Evolutionary conservation across 2,329 filamentous ascomycete genomes (phyloP).

Genomic region (Aspergillus sergii): DNA sequence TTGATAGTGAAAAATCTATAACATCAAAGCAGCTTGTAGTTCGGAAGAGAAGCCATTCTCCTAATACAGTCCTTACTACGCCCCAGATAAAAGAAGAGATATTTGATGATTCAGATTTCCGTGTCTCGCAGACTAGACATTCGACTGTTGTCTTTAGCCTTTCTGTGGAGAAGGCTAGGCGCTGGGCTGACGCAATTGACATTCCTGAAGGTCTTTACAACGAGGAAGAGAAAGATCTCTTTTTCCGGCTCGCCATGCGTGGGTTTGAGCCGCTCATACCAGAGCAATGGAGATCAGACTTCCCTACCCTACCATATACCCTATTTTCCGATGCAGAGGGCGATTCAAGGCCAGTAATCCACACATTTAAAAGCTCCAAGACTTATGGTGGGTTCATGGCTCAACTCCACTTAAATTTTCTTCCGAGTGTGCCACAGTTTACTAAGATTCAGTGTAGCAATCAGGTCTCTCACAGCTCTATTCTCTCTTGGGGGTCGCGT

Average conservation of each 20-base stretch:
- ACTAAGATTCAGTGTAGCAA: conserved; percentile 38
- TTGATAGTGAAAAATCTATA: neutral
- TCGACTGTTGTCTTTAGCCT: conserved; percentile 30
- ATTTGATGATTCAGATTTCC: conserved; percentile 14
- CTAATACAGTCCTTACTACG: neutral
- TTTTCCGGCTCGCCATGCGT: conserved; percentile 56
- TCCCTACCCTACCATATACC: conserved; percentile 54
- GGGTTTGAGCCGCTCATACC: conserved; percentile 61
- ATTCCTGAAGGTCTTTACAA: conserved; percentile 52
- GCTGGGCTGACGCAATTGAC: conserved; percentile 38
- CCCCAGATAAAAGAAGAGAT: conserved; percentile 15
- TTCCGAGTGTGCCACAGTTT: neutral
- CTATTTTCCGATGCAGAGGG: conserved; percentile 49
- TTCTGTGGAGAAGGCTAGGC: conserved; percentile 34
- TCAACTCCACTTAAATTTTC: neutral
- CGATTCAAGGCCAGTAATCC: conserved; percentile 50
- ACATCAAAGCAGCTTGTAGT: neutral
- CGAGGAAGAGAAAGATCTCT: conserved; percentile 55
- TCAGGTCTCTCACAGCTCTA: conserved; percentile 53
- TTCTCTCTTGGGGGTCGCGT: conserved; percentile 55
- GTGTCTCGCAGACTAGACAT: conserved; percentile 25
- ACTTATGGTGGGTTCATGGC: conserved; percentile 46
- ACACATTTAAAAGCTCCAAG: conserved; percentile 42
- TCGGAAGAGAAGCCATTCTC: neutral
- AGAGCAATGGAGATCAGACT: conserved; percentile 55